Conservation (phyloP, 345 rosid species). For the Lepidium sativum region DNA sequence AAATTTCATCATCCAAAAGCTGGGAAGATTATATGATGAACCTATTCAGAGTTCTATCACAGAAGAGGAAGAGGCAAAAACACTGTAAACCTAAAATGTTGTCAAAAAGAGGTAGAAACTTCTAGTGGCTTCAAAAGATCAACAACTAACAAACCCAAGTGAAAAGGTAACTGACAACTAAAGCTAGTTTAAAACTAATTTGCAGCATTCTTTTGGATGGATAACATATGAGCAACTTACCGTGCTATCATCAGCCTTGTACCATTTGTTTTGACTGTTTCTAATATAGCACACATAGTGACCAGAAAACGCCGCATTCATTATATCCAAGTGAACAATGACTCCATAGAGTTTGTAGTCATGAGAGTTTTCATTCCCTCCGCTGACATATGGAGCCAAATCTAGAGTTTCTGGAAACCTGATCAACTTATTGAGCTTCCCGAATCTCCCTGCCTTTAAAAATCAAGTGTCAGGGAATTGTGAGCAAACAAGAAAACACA, state of each 20-base stretch:
- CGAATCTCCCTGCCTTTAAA: conserved; percentile 86
- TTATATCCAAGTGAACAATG: conserved; percentile 84
- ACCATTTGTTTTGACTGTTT: conserved; percentile 81
- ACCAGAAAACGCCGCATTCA: conserved; percentile 93
- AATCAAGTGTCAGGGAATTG: background rate
- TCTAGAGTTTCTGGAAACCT: conserved; percentile 76
- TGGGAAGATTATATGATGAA: background rate
- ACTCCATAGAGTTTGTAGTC: conserved; percentile 90
- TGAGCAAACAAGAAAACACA: conserved; percentile 20
- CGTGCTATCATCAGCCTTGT: conserved; percentile 79
- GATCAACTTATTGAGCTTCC: conserved; percentile 85
- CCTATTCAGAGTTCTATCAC: background rate
- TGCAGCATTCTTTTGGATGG: background rate
- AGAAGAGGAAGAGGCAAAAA: background rate
- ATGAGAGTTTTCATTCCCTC: conserved; percentile 73
- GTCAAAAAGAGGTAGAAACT: background rate
- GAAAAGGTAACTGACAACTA: background rate
- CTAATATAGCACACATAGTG: conserved; percentile 90
- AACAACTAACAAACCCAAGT: background rate
- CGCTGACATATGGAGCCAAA: conserved; percentile 85
- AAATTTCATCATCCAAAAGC: background rate
- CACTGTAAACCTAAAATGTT: background rate
- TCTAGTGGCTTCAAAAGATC: background rate
- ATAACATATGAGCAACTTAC: conserved; percentile 38
- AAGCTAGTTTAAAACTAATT: background rate